Evolutionary conservation across 2,329 filamentous ascomycete genomes (phyloP), one percentile per base, ranked within the genome.

Genomic region (Colletotrichum melonis): DNA sequence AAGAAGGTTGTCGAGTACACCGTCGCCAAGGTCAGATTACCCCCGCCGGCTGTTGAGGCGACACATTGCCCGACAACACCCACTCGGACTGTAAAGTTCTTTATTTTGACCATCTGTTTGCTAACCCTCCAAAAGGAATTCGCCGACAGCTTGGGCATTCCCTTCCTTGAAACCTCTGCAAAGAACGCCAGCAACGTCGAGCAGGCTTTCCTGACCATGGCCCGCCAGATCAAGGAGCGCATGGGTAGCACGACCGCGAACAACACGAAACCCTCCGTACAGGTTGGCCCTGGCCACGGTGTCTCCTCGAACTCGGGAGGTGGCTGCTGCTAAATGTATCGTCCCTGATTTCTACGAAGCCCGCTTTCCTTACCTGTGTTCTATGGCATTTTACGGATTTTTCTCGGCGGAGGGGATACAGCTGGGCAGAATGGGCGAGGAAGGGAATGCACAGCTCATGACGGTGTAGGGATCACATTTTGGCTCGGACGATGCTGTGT

Each of bases 1-100:
- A 99, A 99, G 94, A 99, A 98, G 90, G 97, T 98, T 54, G 97
- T 99, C 75, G 97, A 99, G 86, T 99, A 99, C 91, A 97, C 95
- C 76, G 97, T 98, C 78, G 97, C 97, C 79, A 99, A 99, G 94
- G 97, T 98, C 88, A 74, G 90, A 76, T 66, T 24, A n/a, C 65
- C 67, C 67, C 58, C 32, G 56, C 58, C 30, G 52, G 46, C 19
- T 60, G 32, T 56, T 62, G 56, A 56, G 73, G 59, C 32, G 3
- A 5, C 5, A 35, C 66, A 12, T 28, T 72, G 42, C 67, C 32
- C 62, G 58, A n/a, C 30, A 35, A 42, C 8, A 14, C 7, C 32
- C 22, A 35, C 35, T 22, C 46, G 57, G 67, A 42, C 42, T 52
- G 22, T 12, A n/a, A 59, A 46, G 6, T 56, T 9, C 42, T 16